Evolutionary conservation across 768 basidiomycete species (phyloP), one percentile per base, ranked within the genome.

Genomic region (Lepiota brunneoincarnata): DNA sequence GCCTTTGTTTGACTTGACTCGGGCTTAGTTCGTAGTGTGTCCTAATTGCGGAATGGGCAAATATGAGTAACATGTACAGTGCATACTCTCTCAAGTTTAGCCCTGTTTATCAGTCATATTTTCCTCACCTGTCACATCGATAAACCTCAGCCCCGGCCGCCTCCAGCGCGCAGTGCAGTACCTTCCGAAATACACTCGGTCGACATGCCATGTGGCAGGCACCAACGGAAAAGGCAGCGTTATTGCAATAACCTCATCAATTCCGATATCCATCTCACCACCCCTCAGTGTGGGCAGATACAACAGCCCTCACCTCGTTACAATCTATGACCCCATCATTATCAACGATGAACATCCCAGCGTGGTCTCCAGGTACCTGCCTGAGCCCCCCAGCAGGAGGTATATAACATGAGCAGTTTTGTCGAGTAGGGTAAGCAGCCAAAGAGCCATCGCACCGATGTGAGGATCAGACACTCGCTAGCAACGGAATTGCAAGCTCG

Each of bases 221-320:
- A 99, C 97, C 0, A 98, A 99, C 69, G 96, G 96, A 7, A 99
- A 98, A 69, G 97, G 97, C 34, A 95, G 91, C 60, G 92, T 96
- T 11, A 86, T 93, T 1, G 86, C 87, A 4, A 74, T 93, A 34
- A 67, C 97, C 10, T 82, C 91, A 0, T 91, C 91, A 39, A 88
- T 92, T 61, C 72, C 98, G 6, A 64, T 66, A 4, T 69, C 76
- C 4, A 77, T 85, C 5, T 69, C 74, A 0, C 73, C 86, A n/a
- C 68, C 75, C 1, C 74, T 89, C 49, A 72, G 72, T 18, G 76
- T 90, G 10, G 97, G 93, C 6, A 79, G 89, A 34, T 98, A 91
- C 79, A 98, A 95, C 68, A 91, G 86, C 58, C 97, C 97, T 0
- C 96, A 98, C 67, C 84, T 98, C 17, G 69, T 96, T 51, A 77